Percentiles rank a stretch among this genome's conserved stretches.
phyloP scores from a whole-genome alignment of 805 yeast genomes.

The Sugiyamaella americana region DNA sequence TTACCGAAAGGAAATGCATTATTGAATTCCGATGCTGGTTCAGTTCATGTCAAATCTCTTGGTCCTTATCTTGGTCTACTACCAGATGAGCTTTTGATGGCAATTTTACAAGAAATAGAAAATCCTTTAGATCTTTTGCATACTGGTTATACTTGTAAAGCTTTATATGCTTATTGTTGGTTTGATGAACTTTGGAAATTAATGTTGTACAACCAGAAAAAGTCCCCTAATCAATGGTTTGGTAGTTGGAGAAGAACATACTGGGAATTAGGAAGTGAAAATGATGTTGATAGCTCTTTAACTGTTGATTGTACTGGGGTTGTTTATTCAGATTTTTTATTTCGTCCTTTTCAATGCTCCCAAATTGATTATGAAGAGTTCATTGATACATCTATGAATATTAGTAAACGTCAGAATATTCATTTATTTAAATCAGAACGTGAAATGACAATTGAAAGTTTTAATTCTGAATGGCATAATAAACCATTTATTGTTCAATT shows the following conservation, averaged over 20 bases:
- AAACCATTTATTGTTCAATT: slow-evolving; percentile 59
- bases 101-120: slow-evolving; percentile 45
- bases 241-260: slow-evolving; percentile 79
- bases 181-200: slow-evolving; percentile 81
- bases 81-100: slow-evolving; percentile 59
- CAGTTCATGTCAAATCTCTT: slow-evolving; percentile 34
- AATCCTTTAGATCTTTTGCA: slow-evolving; percentile 43
- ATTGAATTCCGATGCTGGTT: slow-evolving; percentile 21
- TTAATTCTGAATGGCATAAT: slow-evolving; percentile 41
- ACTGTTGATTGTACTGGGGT: slow-evolving; percentile 25
- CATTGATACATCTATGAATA: slow-evolving; percentile 35
- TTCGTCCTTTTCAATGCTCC: slow-evolving; percentile 77
- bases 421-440: slow-evolving; percentile 41
- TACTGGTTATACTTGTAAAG: slow-evolving; percentile 55
- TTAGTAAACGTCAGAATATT: slow-evolving; percentile 13
- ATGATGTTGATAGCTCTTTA: neutral
- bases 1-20: slow-evolving; percentile 69
- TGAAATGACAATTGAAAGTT: slow-evolving; percentile 45
- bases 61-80: slow-evolving; percentile 48
- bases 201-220: slow-evolving; percentile 37
- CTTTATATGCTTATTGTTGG: slow-evolving; percentile 63
- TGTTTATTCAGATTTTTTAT: slow-evolving; percentile 71
- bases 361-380: slow-evolving; percentile 53
- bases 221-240: slow-evolving; percentile 44
- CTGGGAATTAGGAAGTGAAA: slow-evolving; percentile 21